Conservation (phyloP, 1,139 yeast genomes). For the Yarrowia galli region DNA sequence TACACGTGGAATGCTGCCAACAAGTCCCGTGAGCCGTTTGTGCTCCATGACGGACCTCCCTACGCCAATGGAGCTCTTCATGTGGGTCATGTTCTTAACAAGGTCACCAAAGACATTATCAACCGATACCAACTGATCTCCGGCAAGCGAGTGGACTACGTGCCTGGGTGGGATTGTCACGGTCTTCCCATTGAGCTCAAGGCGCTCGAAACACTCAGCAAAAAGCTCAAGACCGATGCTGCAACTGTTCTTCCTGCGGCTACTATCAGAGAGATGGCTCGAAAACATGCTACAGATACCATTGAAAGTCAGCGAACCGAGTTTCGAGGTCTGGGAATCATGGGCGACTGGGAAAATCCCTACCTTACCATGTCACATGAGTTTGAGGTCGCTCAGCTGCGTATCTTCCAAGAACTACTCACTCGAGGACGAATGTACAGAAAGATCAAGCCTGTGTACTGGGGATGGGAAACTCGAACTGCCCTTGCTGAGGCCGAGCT, state of each 20-base stretch:
- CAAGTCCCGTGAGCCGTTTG: conserved; percentile 54
- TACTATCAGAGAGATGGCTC: conserved; percentile 70
- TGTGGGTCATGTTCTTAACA: conserved; percentile 92
- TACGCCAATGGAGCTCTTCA: conserved; percentile 96
- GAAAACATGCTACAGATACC: conserved; percentile 70
- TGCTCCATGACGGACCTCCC: conserved; percentile 97
- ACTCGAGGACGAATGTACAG: conserved; percentile 74
- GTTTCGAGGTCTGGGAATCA: conserved; percentile 74
- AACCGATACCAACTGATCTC: conserved; percentile 71
- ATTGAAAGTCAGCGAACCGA: conserved; percentile 67
- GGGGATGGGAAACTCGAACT: conserved; percentile 95
- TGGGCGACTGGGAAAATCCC: conserved; percentile 79
- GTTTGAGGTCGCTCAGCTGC: conserved; percentile 77
- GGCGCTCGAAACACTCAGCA: conserved; percentile 59
- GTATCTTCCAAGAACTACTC: conserved; percentile 71
- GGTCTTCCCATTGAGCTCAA: conserved; percentile 95
- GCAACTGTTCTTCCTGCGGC: conserved; percentile 54
- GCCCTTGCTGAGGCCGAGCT: conserved; percentile 97
- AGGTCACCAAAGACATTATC: conserved; percentile 84
- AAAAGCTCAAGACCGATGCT: conserved; percentile 52
- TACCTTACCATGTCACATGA: conserved; percentile 75
- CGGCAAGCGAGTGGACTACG: conserved; percentile 69
- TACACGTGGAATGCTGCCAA: conserved; percentile 54
- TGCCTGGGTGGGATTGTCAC: conserved; percentile 99
- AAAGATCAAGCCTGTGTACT: conserved; percentile 92